These are phyloP conservation scores for Inga laurina DNA, from an alignment of 306 rosid species.

Conservation along the genomic window DNA sequence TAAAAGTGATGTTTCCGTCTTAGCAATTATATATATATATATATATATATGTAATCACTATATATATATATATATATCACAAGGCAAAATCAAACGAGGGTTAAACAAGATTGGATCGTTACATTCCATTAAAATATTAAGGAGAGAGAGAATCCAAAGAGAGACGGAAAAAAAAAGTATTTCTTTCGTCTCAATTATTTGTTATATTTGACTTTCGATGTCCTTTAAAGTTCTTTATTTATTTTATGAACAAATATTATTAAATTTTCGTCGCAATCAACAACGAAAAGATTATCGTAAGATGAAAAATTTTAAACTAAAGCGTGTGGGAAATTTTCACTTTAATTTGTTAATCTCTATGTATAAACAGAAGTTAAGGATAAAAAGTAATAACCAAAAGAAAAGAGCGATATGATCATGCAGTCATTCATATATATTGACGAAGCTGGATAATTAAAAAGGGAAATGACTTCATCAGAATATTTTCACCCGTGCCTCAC, in stretches of 20 bases:
- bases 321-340: not conserved
- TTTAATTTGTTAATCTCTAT: not conserved
- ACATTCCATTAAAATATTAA: no score
- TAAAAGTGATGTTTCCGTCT: not conserved
- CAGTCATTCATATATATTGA: not conserved
- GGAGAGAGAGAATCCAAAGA: not conserved
- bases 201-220: not conserved
- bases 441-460: not conserved
- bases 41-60: not conserved
- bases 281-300: not conserved
- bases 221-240: not conserved
- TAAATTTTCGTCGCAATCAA: not conserved
- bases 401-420: not conserved
- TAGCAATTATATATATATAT: not conserved
- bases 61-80: no score
- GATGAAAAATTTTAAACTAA: not conserved
- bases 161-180: not conserved
- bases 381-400: not conserved
- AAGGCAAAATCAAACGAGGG: not conserved
- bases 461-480: not conserved
- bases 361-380: not conserved
- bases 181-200: not conserved
- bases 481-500: conserved; percentile 40
- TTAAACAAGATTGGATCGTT: not conserved
- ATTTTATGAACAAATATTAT: not conserved